Percentiles rank a stretch among this genome's conserved stretches.
These are phyloP conservation scores for Solanum chiquidenum DNA, from an alignment of 257 asterid species.

Conservation along the genomic window DNA sequence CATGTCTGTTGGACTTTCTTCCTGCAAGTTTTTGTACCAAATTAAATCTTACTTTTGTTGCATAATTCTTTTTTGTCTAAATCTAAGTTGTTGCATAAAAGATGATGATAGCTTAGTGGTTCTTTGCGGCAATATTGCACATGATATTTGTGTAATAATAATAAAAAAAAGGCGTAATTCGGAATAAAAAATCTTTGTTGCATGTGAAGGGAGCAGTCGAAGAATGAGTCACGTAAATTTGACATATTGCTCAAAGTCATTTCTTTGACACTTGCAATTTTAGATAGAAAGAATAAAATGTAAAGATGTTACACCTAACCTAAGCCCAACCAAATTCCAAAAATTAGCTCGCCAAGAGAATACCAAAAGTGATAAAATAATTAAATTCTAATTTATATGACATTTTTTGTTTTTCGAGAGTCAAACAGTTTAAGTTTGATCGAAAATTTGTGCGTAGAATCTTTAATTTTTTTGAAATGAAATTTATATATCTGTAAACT, in stretches of 20 bases:
- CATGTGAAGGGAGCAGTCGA: not conserved
- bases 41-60: not conserved
- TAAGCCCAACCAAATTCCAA: too few relatives aligned
- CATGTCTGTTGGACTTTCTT: constrained; percentile 9
- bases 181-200: not conserved
- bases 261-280: too few relatives aligned
- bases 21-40: not conserved
- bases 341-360: too few relatives aligned
- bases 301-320: too few relatives aligned
- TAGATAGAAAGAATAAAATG: too few relatives aligned
- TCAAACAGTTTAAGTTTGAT: too few relatives aligned
- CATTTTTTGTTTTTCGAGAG: too few relatives aligned
- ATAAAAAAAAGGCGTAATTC: not conserved
- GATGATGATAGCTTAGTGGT: not conserved
- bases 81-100: not conserved
- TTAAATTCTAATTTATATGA: too few relatives aligned
- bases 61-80: not conserved
- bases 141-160: not conserved
- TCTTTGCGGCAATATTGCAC: not conserved
- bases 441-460: fast-evolving
- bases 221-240: not conserved
- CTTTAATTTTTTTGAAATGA: too few relatives aligned
- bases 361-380: too few relatives aligned
- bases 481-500: too few relatives aligned
- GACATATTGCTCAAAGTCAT: not conserved